phyloP scores from a whole-genome alignment of 2,329 filamentous ascomycete genomes.

The Lojkania enalia region DNA sequence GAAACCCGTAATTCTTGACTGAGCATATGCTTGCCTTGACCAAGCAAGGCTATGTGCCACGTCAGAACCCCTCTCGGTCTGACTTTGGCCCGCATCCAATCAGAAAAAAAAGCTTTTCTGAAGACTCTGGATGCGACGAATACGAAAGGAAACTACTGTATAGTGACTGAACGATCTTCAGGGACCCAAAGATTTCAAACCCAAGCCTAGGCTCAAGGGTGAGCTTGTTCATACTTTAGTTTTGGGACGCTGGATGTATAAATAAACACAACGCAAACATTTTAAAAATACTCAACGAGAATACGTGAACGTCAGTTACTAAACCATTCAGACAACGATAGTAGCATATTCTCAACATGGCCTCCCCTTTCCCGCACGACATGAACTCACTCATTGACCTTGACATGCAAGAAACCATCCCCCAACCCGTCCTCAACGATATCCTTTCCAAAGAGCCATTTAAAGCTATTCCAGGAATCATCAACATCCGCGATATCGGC shows the following conservation, averaged over 20 bases:
- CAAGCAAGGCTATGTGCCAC: conserved; percentile 9
- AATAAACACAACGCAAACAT: background rate
- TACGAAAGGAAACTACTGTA: conserved; percentile 1
- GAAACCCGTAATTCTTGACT: too few relatives aligned
- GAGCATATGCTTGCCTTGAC: too few relatives aligned
- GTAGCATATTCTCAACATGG: conserved; percentile 3
- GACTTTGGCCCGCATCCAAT: too few relatives aligned
- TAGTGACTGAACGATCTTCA: background rate
- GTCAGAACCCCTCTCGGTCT: conserved; percentile 7
- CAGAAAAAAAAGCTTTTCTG: background rate
- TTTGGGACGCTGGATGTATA: background rate
- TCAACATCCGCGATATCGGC: conserved; percentile 23
- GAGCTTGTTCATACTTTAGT: background rate
- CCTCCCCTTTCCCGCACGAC: background rate
- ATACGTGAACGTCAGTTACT: background rate
- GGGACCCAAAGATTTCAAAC: background rate
- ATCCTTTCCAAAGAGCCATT: conserved; percentile 17
- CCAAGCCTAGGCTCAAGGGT: background rate
- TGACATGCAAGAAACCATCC: conserved; percentile 11
- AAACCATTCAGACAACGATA: background rate
- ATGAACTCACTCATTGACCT: conserved; percentile 8
- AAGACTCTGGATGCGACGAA: conserved; percentile 1
- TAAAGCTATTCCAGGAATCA: conserved; percentile 12
- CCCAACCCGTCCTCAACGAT: background rate
- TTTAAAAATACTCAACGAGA: background rate